Conservation (phyloP, 805 yeast genomes). For the Starmerella kuoi region DNA sequence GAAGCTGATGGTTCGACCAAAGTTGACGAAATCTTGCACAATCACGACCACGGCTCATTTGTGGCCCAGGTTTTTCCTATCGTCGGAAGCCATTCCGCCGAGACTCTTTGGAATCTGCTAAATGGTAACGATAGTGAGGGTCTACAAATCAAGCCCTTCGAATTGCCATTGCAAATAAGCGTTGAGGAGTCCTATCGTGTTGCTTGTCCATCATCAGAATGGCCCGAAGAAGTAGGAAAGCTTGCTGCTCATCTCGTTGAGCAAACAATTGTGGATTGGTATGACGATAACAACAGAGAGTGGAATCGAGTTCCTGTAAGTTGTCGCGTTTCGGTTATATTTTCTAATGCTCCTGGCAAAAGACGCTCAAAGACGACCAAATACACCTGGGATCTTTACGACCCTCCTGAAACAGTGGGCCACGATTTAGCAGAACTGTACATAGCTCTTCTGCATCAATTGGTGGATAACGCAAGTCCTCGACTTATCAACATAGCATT, state of each 20-base stretch:
- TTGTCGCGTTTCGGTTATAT: conserved; percentile 6
- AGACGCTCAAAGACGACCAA: conserved; percentile 1
- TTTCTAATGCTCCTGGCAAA: background rate
- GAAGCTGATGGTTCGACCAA: background rate
- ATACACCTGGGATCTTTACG: conserved; percentile 2
- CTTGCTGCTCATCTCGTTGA: conserved; percentile 19
- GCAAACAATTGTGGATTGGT: conserved; percentile 22
- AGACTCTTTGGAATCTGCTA: conserved; percentile 9
- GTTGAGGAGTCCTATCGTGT: conserved; percentile 25
- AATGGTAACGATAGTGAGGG: conserved; percentile 15
- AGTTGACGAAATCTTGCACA: conserved; percentile 10
- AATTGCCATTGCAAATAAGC: conserved; percentile 23
- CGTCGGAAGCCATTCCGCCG: background rate
- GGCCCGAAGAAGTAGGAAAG: conserved; percentile 10
- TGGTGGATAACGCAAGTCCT: conserved; percentile 5
- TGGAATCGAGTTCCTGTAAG: conserved; percentile 16
- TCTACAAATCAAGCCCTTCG: conserved; percentile 7
- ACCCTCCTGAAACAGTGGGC: background rate
- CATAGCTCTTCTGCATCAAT: background rate
- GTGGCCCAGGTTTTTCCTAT: background rate
- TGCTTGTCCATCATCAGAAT: conserved; percentile 3
- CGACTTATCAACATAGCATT: conserved; percentile 11
- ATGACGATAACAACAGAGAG: conserved; percentile 10
- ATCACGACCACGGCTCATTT: background rate
- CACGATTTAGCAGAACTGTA: background rate